Conservation (phyloP, 2,329 filamentous ascomycete genomes). For the Dactylellina cionopaga region DNA sequence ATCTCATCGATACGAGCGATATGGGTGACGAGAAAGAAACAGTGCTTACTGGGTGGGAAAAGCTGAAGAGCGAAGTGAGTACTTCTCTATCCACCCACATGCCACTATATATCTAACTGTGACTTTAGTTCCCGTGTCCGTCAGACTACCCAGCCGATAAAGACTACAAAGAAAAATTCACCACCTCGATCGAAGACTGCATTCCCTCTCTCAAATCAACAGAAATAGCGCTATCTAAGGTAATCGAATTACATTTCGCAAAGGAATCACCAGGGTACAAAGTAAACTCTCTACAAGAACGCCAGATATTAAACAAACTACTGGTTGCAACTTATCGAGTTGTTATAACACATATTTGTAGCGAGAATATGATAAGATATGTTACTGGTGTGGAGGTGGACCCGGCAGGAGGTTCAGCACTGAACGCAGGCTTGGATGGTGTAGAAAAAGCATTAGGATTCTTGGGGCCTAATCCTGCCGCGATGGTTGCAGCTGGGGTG, state of each 20-base stretch:
- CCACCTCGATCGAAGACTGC: conserved; percentile 22
- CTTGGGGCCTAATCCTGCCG: conserved; percentile 43
- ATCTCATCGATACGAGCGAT: conserved; percentile 19
- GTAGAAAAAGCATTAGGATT: conserved; percentile 26
- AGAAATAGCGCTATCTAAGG: conserved; percentile 1
- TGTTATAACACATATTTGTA: conserved; percentile 34
- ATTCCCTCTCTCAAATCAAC: conserved; percentile 23
- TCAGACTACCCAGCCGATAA: conserved; percentile 29
- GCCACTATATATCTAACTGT: background rate
- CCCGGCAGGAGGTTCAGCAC: background rate
- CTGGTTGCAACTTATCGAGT: conserved; percentile 29
- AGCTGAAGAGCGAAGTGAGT: conserved; percentile 38
- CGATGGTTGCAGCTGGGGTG: conserved; percentile 25
- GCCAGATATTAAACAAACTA: conserved; percentile 27
- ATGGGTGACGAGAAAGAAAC: background rate
- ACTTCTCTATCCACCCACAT: background rate
- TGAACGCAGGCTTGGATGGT: conserved; percentile 21
- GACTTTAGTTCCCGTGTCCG: conserved; percentile 20
- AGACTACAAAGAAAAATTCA: conserved; percentile 38
- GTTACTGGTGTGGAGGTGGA: conserved; percentile 12
- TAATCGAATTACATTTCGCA: conserved; percentile 13
- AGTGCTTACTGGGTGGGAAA: conserved; percentile 27
- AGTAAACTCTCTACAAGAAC: conserved; percentile 8
- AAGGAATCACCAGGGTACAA: background rate
- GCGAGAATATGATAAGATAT: conserved; percentile 41